A percentile compares a stretch with the other conserved stretches of the same genome.
Conservation (phyloP, 129 eudicot species). For the Gnaphalium uliginosum region DNA sequence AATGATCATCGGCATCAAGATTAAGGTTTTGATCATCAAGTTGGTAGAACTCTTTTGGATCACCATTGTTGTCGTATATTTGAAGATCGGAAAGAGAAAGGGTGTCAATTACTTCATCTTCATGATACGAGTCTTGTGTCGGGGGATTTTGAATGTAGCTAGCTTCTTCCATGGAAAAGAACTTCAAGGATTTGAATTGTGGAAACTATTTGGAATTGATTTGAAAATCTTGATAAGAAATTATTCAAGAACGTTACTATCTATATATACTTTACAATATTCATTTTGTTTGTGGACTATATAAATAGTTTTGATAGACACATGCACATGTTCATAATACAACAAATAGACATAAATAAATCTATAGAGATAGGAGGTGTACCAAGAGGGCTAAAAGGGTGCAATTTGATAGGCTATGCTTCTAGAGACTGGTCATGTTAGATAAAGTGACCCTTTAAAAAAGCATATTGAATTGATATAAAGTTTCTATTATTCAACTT, state of each 20-base stretch:
- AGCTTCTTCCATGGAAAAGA: conserved; percentile 30
- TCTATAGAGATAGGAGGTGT: conserved; percentile 13
- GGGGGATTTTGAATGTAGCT: conserved; percentile 12
- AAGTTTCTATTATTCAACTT: background rate
- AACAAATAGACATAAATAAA: conserved; percentile 21
- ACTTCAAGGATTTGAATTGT: conserved; percentile 1
- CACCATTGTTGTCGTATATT: conserved; percentile 32
- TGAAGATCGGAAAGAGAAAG: conserved; percentile 45
- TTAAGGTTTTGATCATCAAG: conserved; percentile 20
- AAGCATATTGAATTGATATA: conserved; percentile 13
- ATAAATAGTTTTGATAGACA: conserved; percentile 24
- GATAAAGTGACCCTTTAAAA: conserved; percentile 13
- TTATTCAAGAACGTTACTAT: conserved; percentile 1
- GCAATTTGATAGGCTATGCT: conserved; percentile 34
- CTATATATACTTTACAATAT: background rate
- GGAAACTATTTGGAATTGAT: conserved; percentile 1
- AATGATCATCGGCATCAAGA: conserved; percentile 36
- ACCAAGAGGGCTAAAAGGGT: conserved; percentile 27
- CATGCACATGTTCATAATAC: conserved; percentile 12
- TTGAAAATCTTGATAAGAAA: conserved; percentile 17
- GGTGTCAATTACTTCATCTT: conserved; percentile 38
- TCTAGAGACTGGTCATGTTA: conserved; percentile 29
- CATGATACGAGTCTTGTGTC: conserved; percentile 29
- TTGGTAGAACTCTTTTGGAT: conserved; percentile 28
- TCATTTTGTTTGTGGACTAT: conserved; percentile 13